Conservation (phyloP, 345 rosid genomes). For the Populus euphratica region DNA sequence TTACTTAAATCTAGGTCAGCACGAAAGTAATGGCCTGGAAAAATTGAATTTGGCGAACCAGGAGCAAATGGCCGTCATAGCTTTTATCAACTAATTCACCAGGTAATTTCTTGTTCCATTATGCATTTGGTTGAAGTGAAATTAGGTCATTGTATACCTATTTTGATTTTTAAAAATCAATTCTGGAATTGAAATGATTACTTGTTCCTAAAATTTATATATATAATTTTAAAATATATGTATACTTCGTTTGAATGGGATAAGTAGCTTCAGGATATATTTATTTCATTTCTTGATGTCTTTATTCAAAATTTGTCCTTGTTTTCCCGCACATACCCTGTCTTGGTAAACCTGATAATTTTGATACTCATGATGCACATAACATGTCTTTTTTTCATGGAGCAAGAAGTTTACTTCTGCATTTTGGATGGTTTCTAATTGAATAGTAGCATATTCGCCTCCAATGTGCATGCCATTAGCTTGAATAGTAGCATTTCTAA, state of each 20-base stretch:
- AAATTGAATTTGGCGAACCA: conserved; percentile 97
- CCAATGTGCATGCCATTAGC: background rate
- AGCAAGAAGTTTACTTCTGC: background rate
- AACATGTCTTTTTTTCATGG: background rate
- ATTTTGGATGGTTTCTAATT: background rate
- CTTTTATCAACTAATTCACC: conserved; percentile 98
- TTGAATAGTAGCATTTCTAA: no score
- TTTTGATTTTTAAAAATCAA: background rate
- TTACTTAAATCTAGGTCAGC: conserved; percentile 59
- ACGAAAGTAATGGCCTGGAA: conserved; percentile 99
- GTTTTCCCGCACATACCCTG: background rate
- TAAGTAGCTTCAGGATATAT: background rate
- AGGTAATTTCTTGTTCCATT: conserved; percentile 40
- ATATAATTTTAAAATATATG: background rate
- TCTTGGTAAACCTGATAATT: background rate
- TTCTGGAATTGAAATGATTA: background rate
- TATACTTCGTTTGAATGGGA: background rate
- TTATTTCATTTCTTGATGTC: background rate
- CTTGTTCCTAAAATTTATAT: background rate
- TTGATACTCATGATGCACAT: background rate
- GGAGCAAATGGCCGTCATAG: conserved; percentile 98
- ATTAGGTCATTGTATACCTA: background rate
- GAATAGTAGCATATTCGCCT: no score
- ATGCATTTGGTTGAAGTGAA: background rate
- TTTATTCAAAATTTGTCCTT: background rate